phyloP scores from a whole-genome alignment of 148 eudicot genomes.

The Chenopodium formosanum region DNA sequence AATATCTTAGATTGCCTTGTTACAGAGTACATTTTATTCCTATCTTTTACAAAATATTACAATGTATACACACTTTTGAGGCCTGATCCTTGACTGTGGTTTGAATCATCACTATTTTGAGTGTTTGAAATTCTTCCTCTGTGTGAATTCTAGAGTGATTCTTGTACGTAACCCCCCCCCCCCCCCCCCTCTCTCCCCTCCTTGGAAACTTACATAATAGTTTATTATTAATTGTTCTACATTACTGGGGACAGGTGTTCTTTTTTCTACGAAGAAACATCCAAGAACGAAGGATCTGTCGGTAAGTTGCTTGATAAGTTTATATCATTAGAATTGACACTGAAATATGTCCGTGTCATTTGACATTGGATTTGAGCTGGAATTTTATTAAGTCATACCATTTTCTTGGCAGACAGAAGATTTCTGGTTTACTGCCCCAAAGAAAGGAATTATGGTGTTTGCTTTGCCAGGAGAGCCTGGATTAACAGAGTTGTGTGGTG shows the following conservation, averaged over 20 bases:
- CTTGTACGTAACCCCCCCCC: background rate
- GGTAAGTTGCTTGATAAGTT: conserved; percentile 42
- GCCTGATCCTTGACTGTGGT: background rate
- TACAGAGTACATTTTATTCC: no score
- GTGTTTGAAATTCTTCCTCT: background rate
- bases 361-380: conserved; percentile 14
- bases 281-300: conserved; percentile 93
- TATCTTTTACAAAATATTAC: background rate
- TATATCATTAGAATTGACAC: background rate
- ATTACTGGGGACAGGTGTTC: conserved; percentile 58
- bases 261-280: conserved; percentile 88
- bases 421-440: conserved; percentile 96
- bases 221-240: background rate
- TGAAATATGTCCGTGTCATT: conserved; percentile 1
- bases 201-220: background rate
- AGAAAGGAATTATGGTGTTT: conserved; percentile 93
- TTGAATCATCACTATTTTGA: background rate
- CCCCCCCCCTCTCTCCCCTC: background rate
- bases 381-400: conserved; percentile 15
- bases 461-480: conserved; percentile 99
- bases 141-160: conserved; percentile 1
- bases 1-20: background rate
- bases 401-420: conserved; percentile 77
- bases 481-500: conserved; percentile 81
- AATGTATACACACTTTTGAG: background rate